A percentile compares a stretch with the other conserved stretches of the same genome.
Evolutionary conservation across 2,329 filamentous ascomycete genomes (phyloP).

Genomic region (Akanthomyces muscarius): DNA sequence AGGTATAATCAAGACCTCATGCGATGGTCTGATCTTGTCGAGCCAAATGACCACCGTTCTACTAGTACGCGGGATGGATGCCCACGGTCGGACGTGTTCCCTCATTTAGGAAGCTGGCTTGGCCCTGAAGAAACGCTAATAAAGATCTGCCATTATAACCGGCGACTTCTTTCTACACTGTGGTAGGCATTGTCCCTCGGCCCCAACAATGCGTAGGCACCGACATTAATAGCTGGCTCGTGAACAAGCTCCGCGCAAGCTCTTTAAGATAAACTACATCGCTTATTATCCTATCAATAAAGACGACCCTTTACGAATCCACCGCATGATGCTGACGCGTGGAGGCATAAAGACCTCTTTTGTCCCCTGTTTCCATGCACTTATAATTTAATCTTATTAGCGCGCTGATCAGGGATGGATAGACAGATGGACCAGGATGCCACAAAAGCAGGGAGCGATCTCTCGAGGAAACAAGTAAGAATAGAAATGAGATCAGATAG

Average conservation of each 20-base stretch:
- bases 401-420: background rate
- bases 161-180: background rate
- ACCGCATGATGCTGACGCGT: conserved; percentile 2
- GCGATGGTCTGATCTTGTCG: conserved; percentile 8
- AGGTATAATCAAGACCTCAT: background rate
- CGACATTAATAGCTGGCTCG: background rate
- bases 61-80: background rate
- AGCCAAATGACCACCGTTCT: background rate
- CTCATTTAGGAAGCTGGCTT: background rate
- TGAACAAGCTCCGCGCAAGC: background rate
- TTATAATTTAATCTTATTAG: background rate
- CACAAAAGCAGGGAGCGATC: background rate
- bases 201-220: background rate
- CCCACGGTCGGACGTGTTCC: conserved; percentile 1
- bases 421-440: background rate
- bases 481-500: background rate
- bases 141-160: background rate
- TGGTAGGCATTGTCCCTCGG: background rate
- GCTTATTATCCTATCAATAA: background rate
- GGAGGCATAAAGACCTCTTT: background rate
- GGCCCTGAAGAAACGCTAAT: conserved; percentile 1
- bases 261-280: background rate
- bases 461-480: background rate
- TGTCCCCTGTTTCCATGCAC: background rate
- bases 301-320: background rate